Base-by-base conservation (phyloP, 2,329 filamentous ascomycete genomes). In the Aspergillus transmontanensis region DNA sequence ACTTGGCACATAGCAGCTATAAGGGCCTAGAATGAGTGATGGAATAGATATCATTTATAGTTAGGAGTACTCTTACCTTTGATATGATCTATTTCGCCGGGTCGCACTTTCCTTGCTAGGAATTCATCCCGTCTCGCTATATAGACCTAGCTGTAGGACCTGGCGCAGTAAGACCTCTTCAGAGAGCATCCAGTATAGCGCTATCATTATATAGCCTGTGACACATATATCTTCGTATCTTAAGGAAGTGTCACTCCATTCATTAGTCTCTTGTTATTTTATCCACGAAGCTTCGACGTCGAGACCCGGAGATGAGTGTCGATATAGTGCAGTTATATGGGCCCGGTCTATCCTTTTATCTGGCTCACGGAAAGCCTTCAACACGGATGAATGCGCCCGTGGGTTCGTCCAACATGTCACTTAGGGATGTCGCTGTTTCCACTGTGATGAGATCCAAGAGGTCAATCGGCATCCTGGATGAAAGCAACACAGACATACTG, bases 271-370 rank as follows among this genome's bases (percentile, higher is more conserved):
- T 58, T 11, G 50, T 57, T 59, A 58, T 32, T n/a, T 12, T 14
- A 28, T 41, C 23, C 48, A 54, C 53, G 48, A 46, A 55, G 26
- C n/a, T 48, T 51, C 56, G 21, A 14, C 48, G 32, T 14, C 26
- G 56, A 23, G 16, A 21, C 14, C 16, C 36, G 14, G 14, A 63
- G 51, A 72, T 72, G 70, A 53, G 57, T 39, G 21, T 48, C 51
- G 61, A 68, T 34, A 57, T 68, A 45, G 50, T 68, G 21, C 60
- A 64, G 57, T 30, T 34, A 45, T 69, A 66, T 26, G 67, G 67
- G 11, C 68, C 69, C 11, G 67, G 67, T 28, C 64, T 72, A 65
- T 70, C 69, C 51, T 69, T 65, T 56, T 71, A 68, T 62, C 69
- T 63, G 21, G 54, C 64, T 23, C 48, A 57, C 19, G 60, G 57